Conservation (phyloP, 768 basidiomycete species). For the Psilocybe subaeruginosa region DNA sequence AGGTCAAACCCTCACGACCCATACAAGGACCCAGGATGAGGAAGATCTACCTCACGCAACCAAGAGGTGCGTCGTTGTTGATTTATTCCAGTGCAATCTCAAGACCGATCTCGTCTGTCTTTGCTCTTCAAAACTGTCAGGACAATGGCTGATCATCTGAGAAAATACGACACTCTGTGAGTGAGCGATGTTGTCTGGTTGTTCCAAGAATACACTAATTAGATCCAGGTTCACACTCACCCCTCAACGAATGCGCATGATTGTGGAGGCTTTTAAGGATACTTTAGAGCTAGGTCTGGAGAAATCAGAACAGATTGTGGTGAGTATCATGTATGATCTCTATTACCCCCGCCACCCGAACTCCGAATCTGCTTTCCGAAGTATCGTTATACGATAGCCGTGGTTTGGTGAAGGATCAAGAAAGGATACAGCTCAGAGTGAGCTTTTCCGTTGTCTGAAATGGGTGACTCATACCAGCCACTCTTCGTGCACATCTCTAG, state of each 20-base stretch:
- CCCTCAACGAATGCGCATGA: conserved; percentile 93
- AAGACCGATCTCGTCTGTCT: conserved; percentile 1
- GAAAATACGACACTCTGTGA: conserved; percentile 87
- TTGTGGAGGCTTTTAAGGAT: conserved; percentile 95
- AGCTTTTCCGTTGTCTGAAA: too few species aligned
- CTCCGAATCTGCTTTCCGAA: conserved; percentile 2
- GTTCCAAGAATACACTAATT: conserved; percentile 14
- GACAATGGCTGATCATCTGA: conserved; percentile 92
- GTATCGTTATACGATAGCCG: not conserved
- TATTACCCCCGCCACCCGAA: not conserved
- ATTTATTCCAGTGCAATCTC: conserved; percentile 1
- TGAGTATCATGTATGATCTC: conserved; percentile 42
- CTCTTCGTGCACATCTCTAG: too few species aligned
- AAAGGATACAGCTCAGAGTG: too few species aligned
- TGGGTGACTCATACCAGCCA: too few species aligned
- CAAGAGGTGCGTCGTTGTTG: conserved; percentile 66
- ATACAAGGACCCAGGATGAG: conserved; percentile 87
- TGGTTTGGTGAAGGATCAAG: too few species aligned
- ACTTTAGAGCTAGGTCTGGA: conserved; percentile 85
- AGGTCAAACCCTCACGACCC: conserved; percentile 82
- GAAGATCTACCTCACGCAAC: conserved; percentile 92
- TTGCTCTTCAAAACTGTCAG: conserved; percentile 35
- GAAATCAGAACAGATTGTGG: conserved; percentile 85
- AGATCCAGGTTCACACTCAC: conserved; percentile 76
- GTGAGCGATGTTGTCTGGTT: conserved; percentile 31